These are phyloP conservation scores for Exophiala sp. DNA, from an alignment of 2,329 filamentous ascomycete genomes.

Conservation along the genomic window DNA sequence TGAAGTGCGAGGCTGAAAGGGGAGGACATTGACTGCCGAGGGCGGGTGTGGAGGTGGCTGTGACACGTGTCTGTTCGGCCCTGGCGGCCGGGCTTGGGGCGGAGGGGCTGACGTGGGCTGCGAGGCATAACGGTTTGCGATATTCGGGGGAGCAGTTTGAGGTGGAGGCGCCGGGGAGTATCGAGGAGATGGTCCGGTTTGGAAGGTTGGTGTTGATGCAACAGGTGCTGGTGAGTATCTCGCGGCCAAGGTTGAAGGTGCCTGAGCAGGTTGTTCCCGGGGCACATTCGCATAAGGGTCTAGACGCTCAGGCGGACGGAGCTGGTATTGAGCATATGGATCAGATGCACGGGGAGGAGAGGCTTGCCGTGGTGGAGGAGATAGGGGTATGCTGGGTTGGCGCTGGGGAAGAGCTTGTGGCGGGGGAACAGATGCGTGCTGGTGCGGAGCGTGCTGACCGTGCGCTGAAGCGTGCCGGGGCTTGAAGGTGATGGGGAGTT, in stretches of 20 bases:
- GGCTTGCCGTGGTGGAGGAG: constrained; percentile 31
- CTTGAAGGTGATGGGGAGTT: constrained; percentile 59
- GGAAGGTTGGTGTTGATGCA: constrained; percentile 29
- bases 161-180: constrained; percentile 44
- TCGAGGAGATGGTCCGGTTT: constrained; percentile 37
- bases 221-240: constrained; percentile 45
- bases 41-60: constrained; percentile 33
- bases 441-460: constrained; percentile 39
- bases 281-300: constrained; percentile 32
- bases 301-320: constrained; percentile 32
- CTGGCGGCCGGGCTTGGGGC: constrained; percentile 28
- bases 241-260: constrained; percentile 37
- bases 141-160: constrained; percentile 8
- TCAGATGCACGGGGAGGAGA: constrained; percentile 28
- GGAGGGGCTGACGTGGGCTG: constrained; percentile 24
- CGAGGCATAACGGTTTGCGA: constrained; percentile 27
- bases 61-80: constrained; percentile 38
- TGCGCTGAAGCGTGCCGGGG: constrained; percentile 49
- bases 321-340: constrained; percentile 30
- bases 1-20: constrained; percentile 59
- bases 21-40: constrained; percentile 34
- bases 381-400: constrained; percentile 26
- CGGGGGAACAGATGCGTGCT: constrained; percentile 26
- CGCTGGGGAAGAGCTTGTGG: constrained; percentile 26
- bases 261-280: constrained; percentile 29